These are phyloP conservation scores for Phaeoacremonium minimum DNA, from an alignment of 2,329 filamentous ascomycete species.

Conservation along the genomic window DNA sequence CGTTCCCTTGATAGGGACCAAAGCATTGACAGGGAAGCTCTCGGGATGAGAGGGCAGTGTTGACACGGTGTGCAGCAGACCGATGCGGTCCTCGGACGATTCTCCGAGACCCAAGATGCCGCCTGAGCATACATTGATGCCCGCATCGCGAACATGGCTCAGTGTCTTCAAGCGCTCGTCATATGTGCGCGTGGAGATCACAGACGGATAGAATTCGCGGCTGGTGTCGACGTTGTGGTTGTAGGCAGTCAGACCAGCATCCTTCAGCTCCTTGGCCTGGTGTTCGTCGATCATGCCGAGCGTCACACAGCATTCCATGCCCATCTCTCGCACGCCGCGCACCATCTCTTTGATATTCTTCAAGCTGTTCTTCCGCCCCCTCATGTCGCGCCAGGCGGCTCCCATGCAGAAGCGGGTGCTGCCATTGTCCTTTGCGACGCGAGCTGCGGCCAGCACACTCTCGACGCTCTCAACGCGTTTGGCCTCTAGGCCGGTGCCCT, in stretches of 20 bases:
- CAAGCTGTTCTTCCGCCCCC: slow-evolving; percentile 77
- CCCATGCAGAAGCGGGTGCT: slow-evolving; percentile 95
- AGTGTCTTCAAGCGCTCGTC: slow-evolving; percentile 83
- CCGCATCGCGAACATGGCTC: slow-evolving; percentile 74
- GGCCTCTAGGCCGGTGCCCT: slow-evolving; percentile 74
- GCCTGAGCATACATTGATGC: slow-evolving; percentile 85
- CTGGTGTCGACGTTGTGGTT: slow-evolving; percentile 94
- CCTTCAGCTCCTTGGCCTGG: slow-evolving; percentile 79
- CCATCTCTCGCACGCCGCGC: slow-evolving; percentile 71
- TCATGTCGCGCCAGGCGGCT: slow-evolving; percentile 91
- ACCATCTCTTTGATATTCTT: slow-evolving; percentile 87
- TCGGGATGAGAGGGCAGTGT: slow-evolving; percentile 80
- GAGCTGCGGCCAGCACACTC: slow-evolving; percentile 73
- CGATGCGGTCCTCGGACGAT: slow-evolving; percentile 72
- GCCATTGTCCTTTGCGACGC: slow-evolving; percentile 74
- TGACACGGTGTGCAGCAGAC: slow-evolving; percentile 76
- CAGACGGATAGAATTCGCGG: slow-evolving; percentile 79
- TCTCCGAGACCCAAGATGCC: slow-evolving; percentile 86
- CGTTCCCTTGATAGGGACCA: slow-evolving; percentile 88
- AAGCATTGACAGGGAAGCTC: slow-evolving; percentile 85
- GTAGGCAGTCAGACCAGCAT: slow-evolving; percentile 82
- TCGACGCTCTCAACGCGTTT: slow-evolving; percentile 77
- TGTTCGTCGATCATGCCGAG: slow-evolving; percentile 83
- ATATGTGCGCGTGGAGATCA: slow-evolving; percentile 83
- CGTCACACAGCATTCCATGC: slow-evolving; percentile 91